Base-by-base conservation (phyloP, 2,329 filamentous ascomycete genomes). In the Epichloe baconii region DNA sequence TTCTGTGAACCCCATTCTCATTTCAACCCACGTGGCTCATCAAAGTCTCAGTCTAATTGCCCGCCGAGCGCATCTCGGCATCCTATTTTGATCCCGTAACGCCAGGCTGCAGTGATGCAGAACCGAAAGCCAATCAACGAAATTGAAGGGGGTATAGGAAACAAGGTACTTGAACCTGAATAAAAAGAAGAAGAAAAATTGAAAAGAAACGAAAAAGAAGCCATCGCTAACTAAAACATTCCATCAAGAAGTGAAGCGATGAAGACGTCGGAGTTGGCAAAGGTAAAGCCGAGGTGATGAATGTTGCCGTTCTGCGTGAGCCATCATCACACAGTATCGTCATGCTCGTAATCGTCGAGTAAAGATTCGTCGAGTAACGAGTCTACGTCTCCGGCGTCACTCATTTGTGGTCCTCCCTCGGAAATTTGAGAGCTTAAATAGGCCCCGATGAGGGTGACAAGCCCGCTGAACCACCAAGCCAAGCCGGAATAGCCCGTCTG, bases 401-500 rank as follows among this genome's bases (percentile, higher is more conserved):
- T 69, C 50, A 72, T 67, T 47, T 73, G 69, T 50, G 70, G 66
- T 12, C 65, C 71, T 14, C 77, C 73, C 60, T 91, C 86, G 37
- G 80, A 80, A 68, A 96, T 86, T 64, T 80, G 81, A 53, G 88
- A 74, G 65, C 85, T 87, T 60, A 93, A 73, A 48, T 86, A 69
- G 2, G 85, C 87, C 44, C 90, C 93, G 14, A 81, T 66, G 11
- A 88, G 68, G 36, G 88, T 87, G 35, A 96, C 80, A 3, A 85
- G 61, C 8, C 85, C 88, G 57, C 85, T 90, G 55, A 82, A 83
- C 93, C 93, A 98, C 91, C 93, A 98, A 0, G 89, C 85, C 36
- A 96, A 74, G 19, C 89, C 89, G 4, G 89, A 91, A 64, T 88
- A 91, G 37, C 90, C 89, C 6, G 83, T 77, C 57, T 82, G 77